Conservation (phyloP, 306 rosid species). For the Prinsepia uniflora region DNA sequence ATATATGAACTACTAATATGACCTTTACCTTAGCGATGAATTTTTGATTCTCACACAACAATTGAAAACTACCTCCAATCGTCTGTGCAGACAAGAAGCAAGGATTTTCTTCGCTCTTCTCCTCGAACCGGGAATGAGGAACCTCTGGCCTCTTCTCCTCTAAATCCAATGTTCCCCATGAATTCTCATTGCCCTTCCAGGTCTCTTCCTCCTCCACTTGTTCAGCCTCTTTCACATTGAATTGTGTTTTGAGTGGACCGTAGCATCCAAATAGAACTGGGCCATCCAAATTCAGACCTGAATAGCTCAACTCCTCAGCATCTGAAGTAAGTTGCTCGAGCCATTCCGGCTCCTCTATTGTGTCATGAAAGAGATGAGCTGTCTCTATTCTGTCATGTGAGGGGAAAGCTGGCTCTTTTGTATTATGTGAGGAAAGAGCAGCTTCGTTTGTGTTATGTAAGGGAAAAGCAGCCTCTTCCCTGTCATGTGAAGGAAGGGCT, state of each 20-base stretch:
- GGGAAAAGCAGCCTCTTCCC: conserved; percentile 16
- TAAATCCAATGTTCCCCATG: conserved; percentile 7
- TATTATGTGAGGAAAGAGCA: conserved; percentile 28
- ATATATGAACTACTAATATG: neutral
- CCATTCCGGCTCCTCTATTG: conserved; percentile 17
- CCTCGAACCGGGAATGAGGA: neutral
- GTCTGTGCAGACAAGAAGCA: conserved; percentile 24
- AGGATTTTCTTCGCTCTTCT: conserved; percentile 5
- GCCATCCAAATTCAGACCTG: conserved; percentile 30
- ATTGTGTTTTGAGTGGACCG: conserved; percentile 35
- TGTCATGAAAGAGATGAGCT: conserved; percentile 28
- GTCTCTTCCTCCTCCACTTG: conserved; percentile 40
- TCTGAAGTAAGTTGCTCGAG: conserved; percentile 23
- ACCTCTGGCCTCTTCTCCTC: conserved; percentile 30
- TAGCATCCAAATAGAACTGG: conserved; percentile 29
- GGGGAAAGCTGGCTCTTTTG: conserved; percentile 24
- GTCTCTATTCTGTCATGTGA: conserved; percentile 20
- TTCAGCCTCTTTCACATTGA: conserved; percentile 21
- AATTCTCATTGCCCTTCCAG: conserved; percentile 14
- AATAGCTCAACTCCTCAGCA: conserved; percentile 8
- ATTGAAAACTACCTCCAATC: conserved; percentile 22
- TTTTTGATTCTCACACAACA: conserved; percentile 29
- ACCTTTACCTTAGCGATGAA: conserved; percentile 38
- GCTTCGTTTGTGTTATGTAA: conserved; percentile 19
- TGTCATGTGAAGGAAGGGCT: too few species aligned